Percentiles rank a stretch among this genome's conserved stretches.
These are phyloP conservation scores for Blastobotrys raffinosifermentans DNA, from an alignment of 1,139 yeast genomes.

Conservation along the genomic window DNA sequence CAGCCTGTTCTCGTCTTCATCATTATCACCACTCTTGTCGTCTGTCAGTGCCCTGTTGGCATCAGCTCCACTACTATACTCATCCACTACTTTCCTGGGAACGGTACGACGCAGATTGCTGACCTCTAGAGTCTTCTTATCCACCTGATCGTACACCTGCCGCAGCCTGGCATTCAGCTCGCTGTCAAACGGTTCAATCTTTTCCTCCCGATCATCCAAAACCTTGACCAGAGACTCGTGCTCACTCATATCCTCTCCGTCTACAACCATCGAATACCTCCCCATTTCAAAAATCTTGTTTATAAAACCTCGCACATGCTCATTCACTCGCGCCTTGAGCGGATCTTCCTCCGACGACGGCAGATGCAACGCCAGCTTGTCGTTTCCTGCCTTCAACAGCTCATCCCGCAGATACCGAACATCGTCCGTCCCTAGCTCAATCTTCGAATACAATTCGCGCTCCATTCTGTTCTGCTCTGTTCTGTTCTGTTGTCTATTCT, in stretches of 20 bases:
- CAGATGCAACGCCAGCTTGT: slow-evolving; percentile 44
- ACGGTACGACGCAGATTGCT: slow-evolving; percentile 44
- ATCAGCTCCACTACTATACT: slow-evolving; percentile 15
- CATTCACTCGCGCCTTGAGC: slow-evolving; percentile 41
- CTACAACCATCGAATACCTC: slow-evolving; percentile 45
- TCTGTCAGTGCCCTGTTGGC: background rate
- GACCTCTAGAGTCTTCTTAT: slow-evolving; percentile 46
- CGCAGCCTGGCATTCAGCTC: slow-evolving; percentile 48
- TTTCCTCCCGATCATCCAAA: slow-evolving; percentile 18
- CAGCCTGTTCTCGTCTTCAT: background rate
- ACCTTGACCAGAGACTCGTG: slow-evolving; percentile 16
- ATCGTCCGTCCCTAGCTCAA: slow-evolving; percentile 49
- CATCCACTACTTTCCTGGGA: slow-evolving; percentile 33
- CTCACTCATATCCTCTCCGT: slow-evolving; percentile 29
- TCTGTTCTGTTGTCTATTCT: background rate
- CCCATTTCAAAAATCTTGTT: slow-evolving; percentile 49
- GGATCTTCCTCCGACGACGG: slow-evolving; percentile 42
- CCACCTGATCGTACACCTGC: slow-evolving; percentile 44
- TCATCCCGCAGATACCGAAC: slow-evolving; percentile 43
- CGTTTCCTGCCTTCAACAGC: slow-evolving; percentile 37
- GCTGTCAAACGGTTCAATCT: slow-evolving; percentile 54
- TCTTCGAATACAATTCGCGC: slow-evolving; percentile 26
- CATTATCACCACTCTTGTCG: background rate
- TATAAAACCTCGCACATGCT: slow-evolving; percentile 41
- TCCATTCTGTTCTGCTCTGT: background rate